Conservation (phyloP, 1,139 yeast species). For the Nakaseomyces uthaithaninus region DNA sequence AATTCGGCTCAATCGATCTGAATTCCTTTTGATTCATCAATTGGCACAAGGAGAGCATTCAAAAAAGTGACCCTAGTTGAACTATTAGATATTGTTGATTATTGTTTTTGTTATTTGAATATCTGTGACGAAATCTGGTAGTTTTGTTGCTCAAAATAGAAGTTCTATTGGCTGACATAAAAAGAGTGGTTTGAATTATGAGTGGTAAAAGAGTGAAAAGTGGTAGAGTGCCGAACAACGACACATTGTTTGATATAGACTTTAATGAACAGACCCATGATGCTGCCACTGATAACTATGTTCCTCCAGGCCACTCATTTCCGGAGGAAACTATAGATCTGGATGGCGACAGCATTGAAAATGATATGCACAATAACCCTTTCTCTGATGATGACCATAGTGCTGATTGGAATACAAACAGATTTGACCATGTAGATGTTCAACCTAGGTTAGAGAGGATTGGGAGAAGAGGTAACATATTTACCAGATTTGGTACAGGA, state of each 20-base stretch:
- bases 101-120: no score
- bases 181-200: not conserved
- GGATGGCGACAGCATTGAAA: slow-evolving; percentile 27
- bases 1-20: no score
- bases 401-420: slow-evolving; percentile 18
- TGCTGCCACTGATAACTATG: slow-evolving; percentile 6
- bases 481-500: slow-evolving; percentile 19
- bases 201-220: slow-evolving; percentile 3
- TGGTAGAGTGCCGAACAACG: slow-evolving; percentile 10
- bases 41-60: no score
- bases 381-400: slow-evolving; percentile 13
- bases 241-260: slow-evolving; percentile 30
- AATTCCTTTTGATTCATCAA: no score
- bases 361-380: slow-evolving; percentile 29
- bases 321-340: slow-evolving; percentile 32
- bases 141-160: not conserved
- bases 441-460: slow-evolving; percentile 15
- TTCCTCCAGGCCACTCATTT: slow-evolving; percentile 13
- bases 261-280: slow-evolving; percentile 16
- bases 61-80: no score
- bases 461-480: slow-evolving; percentile 17
- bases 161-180: not conserved
- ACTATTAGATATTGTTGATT: no score
- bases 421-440: slow-evolving; percentile 12
- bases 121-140: not conserved